These are phyloP conservation scores for Nymphaea thermarum DNA, from an alignment of 164 flowering plant species.

Conservation along the genomic window DNA sequence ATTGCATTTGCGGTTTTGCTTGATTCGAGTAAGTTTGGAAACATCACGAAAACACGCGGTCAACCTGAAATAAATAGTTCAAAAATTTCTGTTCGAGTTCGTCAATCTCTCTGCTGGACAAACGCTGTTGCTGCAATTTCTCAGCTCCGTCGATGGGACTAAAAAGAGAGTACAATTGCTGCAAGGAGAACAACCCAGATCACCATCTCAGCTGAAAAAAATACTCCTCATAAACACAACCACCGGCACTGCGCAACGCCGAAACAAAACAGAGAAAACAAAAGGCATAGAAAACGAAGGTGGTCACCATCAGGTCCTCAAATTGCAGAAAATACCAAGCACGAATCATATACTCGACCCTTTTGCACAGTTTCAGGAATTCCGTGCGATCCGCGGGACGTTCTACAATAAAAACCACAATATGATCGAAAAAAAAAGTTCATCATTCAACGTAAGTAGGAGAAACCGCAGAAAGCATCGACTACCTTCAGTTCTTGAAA, in stretches of 20 bases:
- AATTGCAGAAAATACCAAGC: constrained; percentile 95
- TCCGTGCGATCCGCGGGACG: constrained; percentile 61
- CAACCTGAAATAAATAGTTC: constrained; percentile 64
- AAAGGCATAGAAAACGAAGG: neutral
- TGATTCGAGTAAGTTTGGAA: too few species aligned
- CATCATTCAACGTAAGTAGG: neutral
- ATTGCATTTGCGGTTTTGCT: too few species aligned
- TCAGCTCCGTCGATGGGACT: constrained; percentile 67
- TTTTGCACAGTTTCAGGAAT: constrained; percentile 81
- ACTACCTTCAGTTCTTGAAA: too few species aligned
- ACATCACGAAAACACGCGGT: too few species aligned
- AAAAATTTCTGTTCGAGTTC: constrained; percentile 83
- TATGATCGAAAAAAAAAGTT: neutral
- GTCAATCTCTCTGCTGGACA: constrained; percentile 57
- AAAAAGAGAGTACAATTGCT: constrained; percentile 90
- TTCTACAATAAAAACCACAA: constrained; percentile 24
- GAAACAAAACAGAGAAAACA: too few species aligned
- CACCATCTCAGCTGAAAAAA: neutral
- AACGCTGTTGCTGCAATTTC: constrained; percentile 68
- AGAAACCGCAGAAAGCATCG: too few species aligned
- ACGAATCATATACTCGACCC: constrained; percentile 83
- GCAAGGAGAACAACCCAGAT: constrained; percentile 11
- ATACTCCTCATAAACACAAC: neutral
- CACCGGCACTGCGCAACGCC: neutral
- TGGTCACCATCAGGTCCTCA: constrained; percentile 79